A percentile compares a stretch with the other conserved stretches of the same genome.
Evolutionary conservation across 2,329 filamentous ascomycete species (phyloP).

Genomic region (Penicillium sp.): DNA sequence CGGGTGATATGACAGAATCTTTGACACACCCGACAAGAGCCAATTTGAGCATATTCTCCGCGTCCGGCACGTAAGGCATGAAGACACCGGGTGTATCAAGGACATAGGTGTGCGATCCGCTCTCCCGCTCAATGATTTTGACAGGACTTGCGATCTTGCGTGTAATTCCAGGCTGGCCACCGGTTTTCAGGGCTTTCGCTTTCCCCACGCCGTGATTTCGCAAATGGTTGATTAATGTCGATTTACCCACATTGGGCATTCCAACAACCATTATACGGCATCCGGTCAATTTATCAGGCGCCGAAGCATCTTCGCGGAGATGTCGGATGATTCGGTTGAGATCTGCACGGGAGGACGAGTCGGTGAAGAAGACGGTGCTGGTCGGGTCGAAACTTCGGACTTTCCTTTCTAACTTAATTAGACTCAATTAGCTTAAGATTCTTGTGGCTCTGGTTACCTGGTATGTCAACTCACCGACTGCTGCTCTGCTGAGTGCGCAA

Average conservation of each 20-base stretch:
- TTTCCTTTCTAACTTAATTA: slow-evolving; percentile 31
- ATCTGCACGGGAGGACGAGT: slow-evolving; percentile 32
- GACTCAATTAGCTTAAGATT: background rate
- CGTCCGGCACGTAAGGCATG: slow-evolving; percentile 81
- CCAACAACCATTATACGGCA: slow-evolving; percentile 84
- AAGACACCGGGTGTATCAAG: slow-evolving; percentile 95
- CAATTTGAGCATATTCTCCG: slow-evolving; percentile 92
- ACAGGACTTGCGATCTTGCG: slow-evolving; percentile 80
- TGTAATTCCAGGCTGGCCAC: slow-evolving; percentile 85
- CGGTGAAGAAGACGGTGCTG: slow-evolving; percentile 38
- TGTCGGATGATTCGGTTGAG: slow-evolving; percentile 34
- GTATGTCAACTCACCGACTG: slow-evolving; percentile 35
- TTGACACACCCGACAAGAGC: slow-evolving; percentile 88
- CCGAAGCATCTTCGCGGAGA: slow-evolving; percentile 30
- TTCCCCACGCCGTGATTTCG: slow-evolving; percentile 65
- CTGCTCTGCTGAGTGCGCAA: slow-evolving; percentile 40
- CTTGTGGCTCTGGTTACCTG: background rate
- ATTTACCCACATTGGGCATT: slow-evolving; percentile 98
- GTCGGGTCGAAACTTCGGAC: slow-evolving; percentile 36
- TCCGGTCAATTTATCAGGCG: slow-evolving; percentile 64
- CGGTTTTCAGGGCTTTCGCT: slow-evolving; percentile 76
- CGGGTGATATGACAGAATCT: slow-evolving; percentile 75
- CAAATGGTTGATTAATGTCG: slow-evolving; percentile 85
- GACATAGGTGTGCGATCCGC: slow-evolving; percentile 69
- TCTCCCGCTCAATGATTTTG: slow-evolving; percentile 66